Conservation (phyloP, 2,329 filamentous ascomycete genomes). For the Colletotrichum sp. region DNA sequence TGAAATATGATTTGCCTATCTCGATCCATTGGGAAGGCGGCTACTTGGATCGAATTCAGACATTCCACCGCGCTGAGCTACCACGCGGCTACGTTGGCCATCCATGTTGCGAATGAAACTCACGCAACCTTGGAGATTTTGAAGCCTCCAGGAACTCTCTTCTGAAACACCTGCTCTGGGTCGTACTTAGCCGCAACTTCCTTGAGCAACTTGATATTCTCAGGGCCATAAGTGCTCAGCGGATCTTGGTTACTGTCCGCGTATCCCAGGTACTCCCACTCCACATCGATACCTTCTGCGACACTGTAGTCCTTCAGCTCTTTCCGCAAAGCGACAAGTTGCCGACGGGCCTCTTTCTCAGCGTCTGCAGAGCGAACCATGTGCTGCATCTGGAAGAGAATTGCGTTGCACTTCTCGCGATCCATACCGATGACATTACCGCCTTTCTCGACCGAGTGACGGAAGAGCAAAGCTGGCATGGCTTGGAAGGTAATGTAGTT, state of each 20-base stretch:
- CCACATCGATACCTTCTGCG: neutral
- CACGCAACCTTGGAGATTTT: neutral
- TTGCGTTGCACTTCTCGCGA: neutral
- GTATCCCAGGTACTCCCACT: slow-evolving; percentile 39
- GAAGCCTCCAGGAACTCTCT: slow-evolving; percentile 23
- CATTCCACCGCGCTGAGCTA: neutral
- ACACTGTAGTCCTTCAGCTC: neutral
- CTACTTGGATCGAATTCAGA: accelerated
- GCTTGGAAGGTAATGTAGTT: neutral
- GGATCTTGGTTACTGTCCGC: slow-evolving; percentile 39
- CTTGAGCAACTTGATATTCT: slow-evolving; percentile 33
- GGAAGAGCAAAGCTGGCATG: neutral
- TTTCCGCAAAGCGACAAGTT: neutral
- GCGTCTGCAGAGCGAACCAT: neutral
- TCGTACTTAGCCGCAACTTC: slow-evolving; percentile 34
- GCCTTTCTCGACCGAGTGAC: neutral
- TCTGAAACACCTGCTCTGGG: slow-evolving; percentile 35
- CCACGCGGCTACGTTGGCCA: neutral
- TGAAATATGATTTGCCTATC: neutral
- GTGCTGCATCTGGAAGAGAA: neutral
- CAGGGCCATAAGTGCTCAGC: slow-evolving; percentile 36
- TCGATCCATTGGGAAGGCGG: neutral
- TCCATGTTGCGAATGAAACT: neutral
- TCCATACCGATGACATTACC: neutral
- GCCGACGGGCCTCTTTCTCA: neutral